Evolutionary conservation across 2,329 filamentous ascomycete genomes (phyloP), one percentile per base, ranked within the genome.

Genomic region (Colletotrichum agaves): DNA sequence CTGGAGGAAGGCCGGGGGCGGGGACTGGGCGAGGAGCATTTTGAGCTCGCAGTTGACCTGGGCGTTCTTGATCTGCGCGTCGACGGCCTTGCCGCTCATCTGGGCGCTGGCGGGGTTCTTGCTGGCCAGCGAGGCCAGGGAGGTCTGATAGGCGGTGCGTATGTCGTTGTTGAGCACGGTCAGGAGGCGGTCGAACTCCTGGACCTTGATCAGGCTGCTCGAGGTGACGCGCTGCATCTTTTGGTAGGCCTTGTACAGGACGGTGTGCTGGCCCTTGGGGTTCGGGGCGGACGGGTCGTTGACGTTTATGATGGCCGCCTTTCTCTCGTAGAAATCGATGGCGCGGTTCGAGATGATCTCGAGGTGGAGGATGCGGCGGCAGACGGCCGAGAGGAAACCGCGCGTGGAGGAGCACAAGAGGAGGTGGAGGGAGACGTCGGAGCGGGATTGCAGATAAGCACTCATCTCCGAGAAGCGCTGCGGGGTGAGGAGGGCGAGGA

Each of bases 351-450:
- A 84, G 8, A 87, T 77, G 4, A 71, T 71, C 61, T 89, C 83
- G 71, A 92, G 80, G 69, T 89, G 85, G 4, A 80, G 78, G 21
- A 94, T 82, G 33, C 90, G 87, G 44, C 88, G 88, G 76, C 88
- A 92, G 53, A 89, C 83, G 33, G 91, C 88, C 27, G 88, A 88
- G 21, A 97, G 82, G 70, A 95, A 91, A 19, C 88, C 88, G 12
- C 93, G 88, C 11, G 91, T 91, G 59, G 91, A 89, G 33, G 91
- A 94, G 73, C 90, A 91, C 33, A 97, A 85, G 19, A 96, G 76
- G 49, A 91, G 79, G 70, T 91, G 88, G 11, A 91, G 78, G 1
- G 87, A 82, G 39, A 90, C 82, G 47, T 89, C 85, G 71, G 88
- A 87, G 50, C 82, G 83, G 41, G 81, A 77, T 12, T 84, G 82